Base-by-base conservation (phyloP, 176 grass and related monocot genomes). In the Eragrostis nindensis region DNA sequence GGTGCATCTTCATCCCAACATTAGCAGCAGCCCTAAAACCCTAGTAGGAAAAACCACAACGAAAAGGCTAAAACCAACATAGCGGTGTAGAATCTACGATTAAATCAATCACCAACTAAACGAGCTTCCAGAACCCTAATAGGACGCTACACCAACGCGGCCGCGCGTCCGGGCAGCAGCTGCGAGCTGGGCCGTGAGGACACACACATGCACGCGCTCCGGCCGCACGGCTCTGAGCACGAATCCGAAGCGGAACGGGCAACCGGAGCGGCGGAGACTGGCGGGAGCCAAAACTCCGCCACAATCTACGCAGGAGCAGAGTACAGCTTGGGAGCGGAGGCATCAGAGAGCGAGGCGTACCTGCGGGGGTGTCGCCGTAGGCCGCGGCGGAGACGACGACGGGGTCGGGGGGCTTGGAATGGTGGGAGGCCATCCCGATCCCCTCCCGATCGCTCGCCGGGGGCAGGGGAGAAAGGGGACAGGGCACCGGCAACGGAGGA, bases 401-500 rank as follows among this genome's bases (percentile, higher is more conserved):
- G 1, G 73, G 39, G 50, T 24, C 65, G 57, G 78, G 87, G 57
- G 84, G 74, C 25, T 44, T 46, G 75, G 46, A 65, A 79, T 81
- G 69, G 72, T 45, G 79, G 74, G 88, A 90, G 24, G 88, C 76
- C 87, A 84, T 84, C 76, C 81, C 83, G 68, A 71, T 67, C 61
- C 47, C 78, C 27, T 79, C 70, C 44, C 76, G 81, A 84, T 70
- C 75, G 62, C 22, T 80, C 62, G 25, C 53, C 64, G 53, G 18
- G 62, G 25, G 11, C 17, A 7, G 8, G 16, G 26, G 50, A n/a
- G 11, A 22, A 61, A 0, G 11, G 69, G 26, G 89, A 68, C 89
- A 89, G 44, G 82, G 68, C 64, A 84, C 79, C 7, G 84, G 72
- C 66, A 87, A 88, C 81, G 93, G 92, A 74, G 66, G 59, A 44